Base-by-base conservation (phyloP, 306 rosid genomes). In the Vigna reflexopilosa region DNA sequence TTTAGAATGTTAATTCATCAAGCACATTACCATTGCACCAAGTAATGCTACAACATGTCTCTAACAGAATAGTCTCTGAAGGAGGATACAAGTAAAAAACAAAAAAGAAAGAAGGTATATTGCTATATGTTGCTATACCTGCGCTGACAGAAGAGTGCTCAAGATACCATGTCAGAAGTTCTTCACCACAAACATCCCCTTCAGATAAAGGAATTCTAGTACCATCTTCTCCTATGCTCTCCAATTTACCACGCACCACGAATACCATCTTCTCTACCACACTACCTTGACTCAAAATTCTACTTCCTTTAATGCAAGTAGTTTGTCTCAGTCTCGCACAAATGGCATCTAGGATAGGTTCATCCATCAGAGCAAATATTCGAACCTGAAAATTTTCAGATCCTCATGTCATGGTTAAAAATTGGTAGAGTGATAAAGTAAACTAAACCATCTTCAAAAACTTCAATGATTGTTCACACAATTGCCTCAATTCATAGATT, bases 131-230 rank as follows among this genome's bases (percentile, higher is more conserved):
- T 54, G 24, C 0, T 9, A 4, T 64, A 64, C 73, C 73, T 47
- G 38, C 28, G 42, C 42, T 68, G 2, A 26, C 22, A 6, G 57
- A 90, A 82, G 90, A 88, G 80, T 88, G 93, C 82, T 92, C 97
- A 13, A 93, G 90, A 84, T 88, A 91, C 94, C 96, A 93, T 38
- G 38, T 70, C 17, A 93, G 86, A 49, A 91, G 93, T 69, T 93
- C 98, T 83, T 93, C 96, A n/a, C 98, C 98, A 54, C 96, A 93
- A 38, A 80, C 91, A 81, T 91, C 94, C 15, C 96, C 93, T 80
- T 88, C 96, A n/a, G 64, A 57, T 64, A 93, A 77, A 30, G 84
- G 73, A 77, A 81, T 77, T 14, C 45, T 8, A 48, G 40, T 85
- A 69, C 93, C 89, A 75, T 88, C 91, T 68, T 84, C 93, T 47